phyloP scores from a whole-genome alignment of 2,329 filamentous ascomycete species.

The Sporothrix phasma region DNA sequence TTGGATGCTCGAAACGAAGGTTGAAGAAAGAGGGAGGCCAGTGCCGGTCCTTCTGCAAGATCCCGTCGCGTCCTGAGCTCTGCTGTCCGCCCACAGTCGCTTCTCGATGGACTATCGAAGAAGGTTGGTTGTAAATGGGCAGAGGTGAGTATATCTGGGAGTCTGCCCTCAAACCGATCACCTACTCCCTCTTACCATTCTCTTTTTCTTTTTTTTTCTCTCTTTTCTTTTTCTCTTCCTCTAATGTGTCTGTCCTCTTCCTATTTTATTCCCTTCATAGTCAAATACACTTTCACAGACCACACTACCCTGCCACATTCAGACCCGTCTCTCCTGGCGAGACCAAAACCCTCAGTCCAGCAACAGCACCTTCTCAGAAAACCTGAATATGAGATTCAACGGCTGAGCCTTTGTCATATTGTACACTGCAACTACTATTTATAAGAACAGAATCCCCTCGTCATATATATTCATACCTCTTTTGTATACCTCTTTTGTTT shows the following conservation, averaged over 20 bases:
- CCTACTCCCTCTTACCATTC: not conserved
- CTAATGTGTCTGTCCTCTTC: not conserved
- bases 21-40: conserved; percentile 5
- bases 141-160: conserved; percentile 17
- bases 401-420: conserved; percentile 2
- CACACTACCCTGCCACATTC: not conserved
- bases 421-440: not conserved
- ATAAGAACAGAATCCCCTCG: not conserved
- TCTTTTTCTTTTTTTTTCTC: not conserved
- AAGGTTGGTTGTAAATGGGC: conserved; percentile 5
- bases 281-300: not conserved
- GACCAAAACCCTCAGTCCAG: conserved; percentile 7
- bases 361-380: conserved; percentile 8
- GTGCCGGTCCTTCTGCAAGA: conserved; percentile 6
- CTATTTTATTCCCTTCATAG: not conserved
- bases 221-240: not conserved
- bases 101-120: not conserved
- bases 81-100: not conserved
- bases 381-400: not conserved
- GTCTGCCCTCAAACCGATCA: conserved; percentile 7
- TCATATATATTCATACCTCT: not conserved
- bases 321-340: conserved; percentile 15
- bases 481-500: not conserved
- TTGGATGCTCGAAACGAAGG: not conserved
- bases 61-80: conserved; percentile 9